These are phyloP conservation scores for Trichoderma virens DNA, from an alignment of 495 filamentous ascomycete species.

Conservation along the genomic window DNA sequence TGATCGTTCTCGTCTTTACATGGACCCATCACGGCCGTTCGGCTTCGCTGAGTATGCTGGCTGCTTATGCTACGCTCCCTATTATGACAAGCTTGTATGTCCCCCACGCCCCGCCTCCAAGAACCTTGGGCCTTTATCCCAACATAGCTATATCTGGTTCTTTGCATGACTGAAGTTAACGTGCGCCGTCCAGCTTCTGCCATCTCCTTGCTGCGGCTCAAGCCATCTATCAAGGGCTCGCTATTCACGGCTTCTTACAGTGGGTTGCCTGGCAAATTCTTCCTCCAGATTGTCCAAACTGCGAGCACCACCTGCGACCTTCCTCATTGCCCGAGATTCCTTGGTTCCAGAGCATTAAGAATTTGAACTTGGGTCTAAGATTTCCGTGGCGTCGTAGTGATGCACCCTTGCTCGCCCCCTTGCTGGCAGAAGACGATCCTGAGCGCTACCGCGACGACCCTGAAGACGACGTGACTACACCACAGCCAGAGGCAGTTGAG, in stretches of 20 bases:
- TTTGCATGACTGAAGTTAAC: constrained; percentile 4
- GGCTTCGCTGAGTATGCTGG: constrained; percentile 30
- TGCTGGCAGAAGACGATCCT: not conserved
- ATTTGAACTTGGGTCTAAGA: not conserved
- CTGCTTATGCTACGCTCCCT: constrained; percentile 33
- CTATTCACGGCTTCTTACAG: constrained; percentile 27
- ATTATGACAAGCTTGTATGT: constrained; percentile 34
- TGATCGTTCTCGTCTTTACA: constrained; percentile 33
- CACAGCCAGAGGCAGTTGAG: not conserved
- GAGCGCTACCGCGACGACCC: constrained; percentile 2
- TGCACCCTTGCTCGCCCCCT: not conserved
- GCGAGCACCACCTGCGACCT: constrained; percentile 28
- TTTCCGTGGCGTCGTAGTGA: not conserved
- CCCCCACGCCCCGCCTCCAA: not conserved
- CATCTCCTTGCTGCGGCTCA: constrained; percentile 32
- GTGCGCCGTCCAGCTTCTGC: constrained; percentile 20
- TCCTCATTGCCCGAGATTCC: constrained; percentile 24
- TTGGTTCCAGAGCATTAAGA: constrained; percentile 26
- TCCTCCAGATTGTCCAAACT: constrained; percentile 33
- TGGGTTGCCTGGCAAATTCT: constrained; percentile 30
- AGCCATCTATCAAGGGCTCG: constrained; percentile 31
- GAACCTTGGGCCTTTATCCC: too few species aligned
- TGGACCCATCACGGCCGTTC: constrained; percentile 23
- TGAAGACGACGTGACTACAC: not conserved
- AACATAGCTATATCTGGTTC: not conserved